Conservation (phyloP, 257 asterid species). For the Nicotiana obtusifolia region DNA sequence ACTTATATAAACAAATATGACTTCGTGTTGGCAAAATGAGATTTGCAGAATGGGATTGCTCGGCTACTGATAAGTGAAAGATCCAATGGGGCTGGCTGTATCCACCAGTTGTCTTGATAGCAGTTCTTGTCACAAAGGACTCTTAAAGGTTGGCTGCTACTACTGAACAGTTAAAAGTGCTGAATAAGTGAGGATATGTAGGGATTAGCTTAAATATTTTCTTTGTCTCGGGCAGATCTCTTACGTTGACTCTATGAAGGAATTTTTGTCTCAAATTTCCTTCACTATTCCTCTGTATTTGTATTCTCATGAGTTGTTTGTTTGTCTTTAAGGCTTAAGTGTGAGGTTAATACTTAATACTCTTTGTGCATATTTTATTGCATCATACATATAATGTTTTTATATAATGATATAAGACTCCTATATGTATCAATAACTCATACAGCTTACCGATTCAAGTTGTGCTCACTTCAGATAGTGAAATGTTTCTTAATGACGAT, state of each 20-base stretch:
- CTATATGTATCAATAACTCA: neutral
- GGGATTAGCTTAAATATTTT: neutral
- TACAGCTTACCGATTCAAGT: neutral
- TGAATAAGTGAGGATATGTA: neutral
- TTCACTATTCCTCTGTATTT: neutral
- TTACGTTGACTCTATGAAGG: neutral
- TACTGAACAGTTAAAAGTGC: neutral
- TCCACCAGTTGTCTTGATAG: neutral
- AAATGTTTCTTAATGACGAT: neutral
- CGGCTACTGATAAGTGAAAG: neutral
- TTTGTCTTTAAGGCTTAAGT: too few relatives aligned
- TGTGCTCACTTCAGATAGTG: neutral
- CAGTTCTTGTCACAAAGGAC: neutral
- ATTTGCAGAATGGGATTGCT: neutral
- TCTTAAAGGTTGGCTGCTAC: neutral
- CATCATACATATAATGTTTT: too few relatives aligned
- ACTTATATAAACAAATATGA: neutral
- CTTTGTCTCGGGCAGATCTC: neutral
- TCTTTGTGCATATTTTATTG: too few relatives aligned
- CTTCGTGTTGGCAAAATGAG: neutral
- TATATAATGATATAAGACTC: too few relatives aligned
- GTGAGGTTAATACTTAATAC: too few relatives aligned
- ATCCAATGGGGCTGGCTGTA: neutral
- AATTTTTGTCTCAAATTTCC: neutral
- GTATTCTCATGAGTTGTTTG: neutral